Conservation (phyloP, 1,284 basidiomycete species). For the Fomes fomentarius region DNA sequence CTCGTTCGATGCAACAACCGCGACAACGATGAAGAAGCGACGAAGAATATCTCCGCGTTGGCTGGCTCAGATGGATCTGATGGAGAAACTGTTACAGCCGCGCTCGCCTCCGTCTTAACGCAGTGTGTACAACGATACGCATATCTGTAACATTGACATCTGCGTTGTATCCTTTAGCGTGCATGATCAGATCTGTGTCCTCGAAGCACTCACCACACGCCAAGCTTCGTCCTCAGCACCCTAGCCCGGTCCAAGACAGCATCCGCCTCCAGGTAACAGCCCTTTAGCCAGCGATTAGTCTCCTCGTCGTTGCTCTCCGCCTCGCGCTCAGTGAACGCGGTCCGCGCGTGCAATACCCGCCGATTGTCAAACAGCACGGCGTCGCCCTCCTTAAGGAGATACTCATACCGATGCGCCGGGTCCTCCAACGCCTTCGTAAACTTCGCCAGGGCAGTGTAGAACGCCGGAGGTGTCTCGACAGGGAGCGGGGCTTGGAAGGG, state of each 20-base stretch:
- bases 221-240: conserved; percentile 26
- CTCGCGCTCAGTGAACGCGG: conserved; percentile 60
- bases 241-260: conserved; percentile 66
- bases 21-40: neutral
- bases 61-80: conserved; percentile 20
- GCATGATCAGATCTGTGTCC: too few relatives aligned
- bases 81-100: conserved; percentile 11
- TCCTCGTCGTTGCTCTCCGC: conserved; percentile 43
- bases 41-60: conserved; percentile 12
- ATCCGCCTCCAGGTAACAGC: conserved; percentile 86
- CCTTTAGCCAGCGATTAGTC: conserved; percentile 81
- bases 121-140: too few relatives aligned
- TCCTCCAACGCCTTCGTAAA: conserved; percentile 71
- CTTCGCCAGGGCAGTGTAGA: conserved; percentile 67
- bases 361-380: conserved; percentile 93
- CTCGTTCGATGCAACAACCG: conserved; percentile 25
- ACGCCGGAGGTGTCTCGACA: conserved; percentile 50
- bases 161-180: too few relatives aligned
- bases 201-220: too few relatives aligned
- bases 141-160: too few relatives aligned
- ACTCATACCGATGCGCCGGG: conserved; percentile 58
- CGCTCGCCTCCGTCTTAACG: neutral
- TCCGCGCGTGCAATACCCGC: conserved; percentile 88
- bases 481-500: conserved; percentile 90
- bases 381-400: conserved; percentile 83